A percentile compares a stretch with the other conserved stretches of the same genome.
Evolutionary conservation across 2,329 filamentous ascomycete genomes (phyloP).

Genomic region (Diaporthe destruens): DNA sequence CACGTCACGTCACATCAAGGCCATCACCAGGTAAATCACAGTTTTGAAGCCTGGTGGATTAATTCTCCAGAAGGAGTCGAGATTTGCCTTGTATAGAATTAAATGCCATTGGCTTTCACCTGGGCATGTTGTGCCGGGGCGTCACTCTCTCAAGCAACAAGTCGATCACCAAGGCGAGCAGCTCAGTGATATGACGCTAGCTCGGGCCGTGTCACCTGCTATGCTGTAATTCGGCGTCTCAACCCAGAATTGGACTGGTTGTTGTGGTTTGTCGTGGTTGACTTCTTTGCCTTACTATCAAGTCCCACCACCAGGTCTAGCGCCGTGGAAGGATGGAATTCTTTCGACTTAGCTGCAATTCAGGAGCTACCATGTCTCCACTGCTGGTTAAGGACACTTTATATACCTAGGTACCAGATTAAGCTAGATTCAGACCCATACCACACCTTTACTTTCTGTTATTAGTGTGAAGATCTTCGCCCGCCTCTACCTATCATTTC

Average conservation of each 20-base stretch:
- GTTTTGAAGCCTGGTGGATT: too few species aligned
- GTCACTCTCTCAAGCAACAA: constrained; percentile 3
- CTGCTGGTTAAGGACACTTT: constrained; percentile 53
- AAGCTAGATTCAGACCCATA: not conserved
- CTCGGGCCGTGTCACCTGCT: constrained; percentile 66
- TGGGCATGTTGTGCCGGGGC: too few species aligned
- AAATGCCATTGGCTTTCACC: constrained; percentile 57
- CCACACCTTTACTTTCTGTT: not conserved
- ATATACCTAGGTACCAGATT: constrained; percentile 43
- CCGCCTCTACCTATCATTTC: constrained; percentile 71
- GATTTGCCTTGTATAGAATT: constrained; percentile 59
- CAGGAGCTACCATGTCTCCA: constrained; percentile 60
- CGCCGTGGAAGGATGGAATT: constrained; percentile 59
- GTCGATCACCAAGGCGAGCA: constrained; percentile 20
- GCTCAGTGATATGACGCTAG: constrained; percentile 51
- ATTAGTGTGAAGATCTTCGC: constrained; percentile 63
- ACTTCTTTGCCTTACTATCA: constrained; percentile 58
- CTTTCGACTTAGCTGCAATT: constrained; percentile 63
- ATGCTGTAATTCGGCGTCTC: constrained; percentile 63
- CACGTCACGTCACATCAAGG: too few species aligned
- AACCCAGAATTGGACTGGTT: constrained; percentile 62
- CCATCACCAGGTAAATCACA: too few species aligned
- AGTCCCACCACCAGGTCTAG: constrained; percentile 55
- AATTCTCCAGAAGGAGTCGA: too few species aligned
- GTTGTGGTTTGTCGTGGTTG: constrained; percentile 70